phyloP scores from a whole-genome alignment of 202 grass and related monocot species.

The Hordeum pubiflorum region DNA sequence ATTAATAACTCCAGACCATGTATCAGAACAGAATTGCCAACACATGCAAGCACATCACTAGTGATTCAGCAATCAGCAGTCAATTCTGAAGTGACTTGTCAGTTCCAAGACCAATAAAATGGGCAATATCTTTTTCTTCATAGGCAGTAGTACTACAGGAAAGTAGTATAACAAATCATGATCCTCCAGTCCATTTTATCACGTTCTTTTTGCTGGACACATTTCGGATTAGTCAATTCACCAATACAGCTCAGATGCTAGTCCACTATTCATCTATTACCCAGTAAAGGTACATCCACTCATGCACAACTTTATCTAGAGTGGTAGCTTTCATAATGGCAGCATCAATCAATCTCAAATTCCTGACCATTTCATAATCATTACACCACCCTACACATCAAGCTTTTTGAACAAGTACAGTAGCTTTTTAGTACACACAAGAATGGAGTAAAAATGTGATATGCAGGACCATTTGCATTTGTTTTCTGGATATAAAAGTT shows the following conservation, averaged over 20 bases:
- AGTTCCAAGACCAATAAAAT: constrained; percentile 20
- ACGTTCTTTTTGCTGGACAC: background rate
- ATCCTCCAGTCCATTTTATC: background rate
- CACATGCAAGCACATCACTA: background rate
- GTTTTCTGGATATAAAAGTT: constrained; percentile 1
- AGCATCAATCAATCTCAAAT: constrained; percentile 25
- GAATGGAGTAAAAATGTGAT: background rate
- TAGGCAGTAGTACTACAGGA: background rate
- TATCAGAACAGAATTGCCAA: constrained; percentile 14
- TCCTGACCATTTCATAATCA: constrained; percentile 41
- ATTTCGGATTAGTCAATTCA: constrained; percentile 17
- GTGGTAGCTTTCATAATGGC: constrained; percentile 39
- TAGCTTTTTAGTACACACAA: constrained; percentile 6
- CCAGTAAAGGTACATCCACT: constrained; percentile 37
- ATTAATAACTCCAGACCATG: constrained; percentile 3
- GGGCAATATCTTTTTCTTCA: constrained; percentile 20
- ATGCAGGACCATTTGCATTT: background rate
- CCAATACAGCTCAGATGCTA: constrained; percentile 19
- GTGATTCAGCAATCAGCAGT: constrained; percentile 2
- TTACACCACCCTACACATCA: constrained; percentile 23
- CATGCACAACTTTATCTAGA: constrained; percentile 37
- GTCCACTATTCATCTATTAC: constrained; percentile 21
- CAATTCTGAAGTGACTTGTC: background rate
- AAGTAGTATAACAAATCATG: background rate
- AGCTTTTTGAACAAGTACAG: constrained; percentile 32